Percentiles rank a stretch among this genome's conserved stretches.
Evolutionary conservation across 768 basidiomycete species (phyloP).

Genomic region (Suillus weaverae): DNA sequence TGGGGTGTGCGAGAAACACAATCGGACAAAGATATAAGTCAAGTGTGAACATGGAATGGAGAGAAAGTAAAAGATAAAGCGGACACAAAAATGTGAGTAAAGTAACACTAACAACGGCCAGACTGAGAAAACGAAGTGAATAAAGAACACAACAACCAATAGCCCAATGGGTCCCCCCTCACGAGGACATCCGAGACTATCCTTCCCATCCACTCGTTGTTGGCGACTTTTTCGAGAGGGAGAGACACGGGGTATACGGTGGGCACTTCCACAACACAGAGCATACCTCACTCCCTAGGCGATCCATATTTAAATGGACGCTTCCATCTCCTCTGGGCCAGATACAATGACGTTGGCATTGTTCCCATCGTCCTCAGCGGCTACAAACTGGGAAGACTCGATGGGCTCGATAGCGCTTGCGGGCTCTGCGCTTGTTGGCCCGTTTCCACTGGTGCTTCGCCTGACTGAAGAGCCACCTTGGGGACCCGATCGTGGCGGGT

Average conservation of each 20-base stretch:
- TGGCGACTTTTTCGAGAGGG: slow-evolving; percentile 2
- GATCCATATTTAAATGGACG: background rate
- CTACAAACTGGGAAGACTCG: background rate
- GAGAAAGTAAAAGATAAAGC: slow-evolving; percentile 34
- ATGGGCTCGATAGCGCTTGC: background rate
- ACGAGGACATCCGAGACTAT: slow-evolving; percentile 22
- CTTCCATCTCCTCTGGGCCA: slow-evolving; percentile 3
- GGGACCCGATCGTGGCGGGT: slow-evolving; percentile 82
- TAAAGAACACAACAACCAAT: slow-evolving; percentile 62
- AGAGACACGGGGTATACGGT: background rate
- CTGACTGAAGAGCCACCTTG: slow-evolving; percentile 62
- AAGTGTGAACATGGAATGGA: slow-evolving; percentile 34
- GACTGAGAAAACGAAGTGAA: slow-evolving; percentile 39
- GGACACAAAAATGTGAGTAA: slow-evolving; percentile 33
- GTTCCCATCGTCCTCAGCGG: background rate
- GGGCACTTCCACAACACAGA: background rate
- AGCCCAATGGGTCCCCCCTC: slow-evolving; percentile 46
- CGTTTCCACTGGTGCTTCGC: slow-evolving; percentile 46
- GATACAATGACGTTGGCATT: background rate
- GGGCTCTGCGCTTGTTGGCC: slow-evolving; percentile 19
- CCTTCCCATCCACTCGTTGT: slow-evolving; percentile 23
- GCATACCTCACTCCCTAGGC: background rate
- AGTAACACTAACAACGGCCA: slow-evolving; percentile 20
- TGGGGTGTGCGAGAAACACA: slow-evolving; percentile 25
- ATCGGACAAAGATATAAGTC: slow-evolving; percentile 22